A percentile compares a stretch with the other conserved stretches of the same genome.
phyloP scores from a whole-genome alignment of 2,329 filamentous ascomycete species.

The Monosporascus sp. region DNA sequence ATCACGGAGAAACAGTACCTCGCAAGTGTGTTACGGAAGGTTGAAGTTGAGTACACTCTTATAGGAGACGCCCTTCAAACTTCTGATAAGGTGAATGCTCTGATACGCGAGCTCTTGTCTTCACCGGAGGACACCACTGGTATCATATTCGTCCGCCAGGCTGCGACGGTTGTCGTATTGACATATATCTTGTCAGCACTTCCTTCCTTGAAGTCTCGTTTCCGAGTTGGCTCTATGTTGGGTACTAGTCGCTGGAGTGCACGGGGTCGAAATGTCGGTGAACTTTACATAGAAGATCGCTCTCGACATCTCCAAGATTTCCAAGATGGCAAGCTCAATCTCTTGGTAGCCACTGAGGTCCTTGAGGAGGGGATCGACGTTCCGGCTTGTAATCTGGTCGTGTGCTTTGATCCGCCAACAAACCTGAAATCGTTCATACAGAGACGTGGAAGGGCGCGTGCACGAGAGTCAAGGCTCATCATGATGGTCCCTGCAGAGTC shows the following conservation, averaged over 20 bases:
- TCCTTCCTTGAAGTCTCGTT: conserved; percentile 39
- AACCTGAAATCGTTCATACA: conserved; percentile 56
- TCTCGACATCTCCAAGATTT: conserved; percentile 43
- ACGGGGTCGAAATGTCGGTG: conserved; percentile 34
- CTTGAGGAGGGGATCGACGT: conserved; percentile 65
- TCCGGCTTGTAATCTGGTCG: conserved; percentile 56
- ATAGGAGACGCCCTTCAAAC: conserved; percentile 25
- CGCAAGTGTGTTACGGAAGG: conserved; percentile 34
- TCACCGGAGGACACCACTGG: conserved; percentile 42
- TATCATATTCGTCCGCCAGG: conserved; percentile 63
- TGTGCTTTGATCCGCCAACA: conserved; percentile 47
- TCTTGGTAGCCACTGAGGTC: conserved; percentile 58
- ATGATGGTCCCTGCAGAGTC: conserved; percentile 34
- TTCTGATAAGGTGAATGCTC: conserved; percentile 50
- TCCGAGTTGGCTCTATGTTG: conserved; percentile 49
- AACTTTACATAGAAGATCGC: conserved; percentile 21
- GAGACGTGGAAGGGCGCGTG: conserved; percentile 47
- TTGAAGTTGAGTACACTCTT: conserved; percentile 21
- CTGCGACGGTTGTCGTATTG: conserved; percentile 56
- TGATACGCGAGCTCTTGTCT: conserved; percentile 47
- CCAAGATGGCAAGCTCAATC: conserved; percentile 45
- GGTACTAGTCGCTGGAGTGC: conserved; percentile 39
- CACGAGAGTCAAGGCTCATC: conserved; percentile 44
- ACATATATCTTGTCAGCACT: conserved; percentile 50
- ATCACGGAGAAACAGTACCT: conserved; percentile 53